Conservation (phyloP, 345 rosid species). For the Bretschneidera sinensis region DNA sequence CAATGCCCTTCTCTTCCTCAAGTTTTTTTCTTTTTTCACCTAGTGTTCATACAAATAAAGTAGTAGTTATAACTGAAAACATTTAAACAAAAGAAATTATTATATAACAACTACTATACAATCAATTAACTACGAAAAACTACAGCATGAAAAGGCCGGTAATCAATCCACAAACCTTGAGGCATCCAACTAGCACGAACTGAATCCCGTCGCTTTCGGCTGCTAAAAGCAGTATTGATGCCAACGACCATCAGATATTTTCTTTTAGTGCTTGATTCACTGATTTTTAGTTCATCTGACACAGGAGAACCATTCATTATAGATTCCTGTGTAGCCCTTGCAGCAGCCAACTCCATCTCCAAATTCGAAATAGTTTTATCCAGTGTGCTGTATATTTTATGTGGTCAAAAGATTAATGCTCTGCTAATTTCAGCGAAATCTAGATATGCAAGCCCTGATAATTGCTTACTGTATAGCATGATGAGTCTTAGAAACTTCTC, state of each 20-base stretch:
- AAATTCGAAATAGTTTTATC: slow-evolving; percentile 75
- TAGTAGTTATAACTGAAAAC: not conserved
- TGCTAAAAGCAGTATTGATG: slow-evolving; percentile 89
- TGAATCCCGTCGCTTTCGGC: slow-evolving; percentile 92
- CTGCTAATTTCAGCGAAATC: slow-evolving; percentile 11
- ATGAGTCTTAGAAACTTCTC: slow-evolving; percentile 73
- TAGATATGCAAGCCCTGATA: not conserved
- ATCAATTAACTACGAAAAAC: not conserved
- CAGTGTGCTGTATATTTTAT: slow-evolving; percentile 42
- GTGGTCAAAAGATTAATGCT: slow-evolving; percentile 11
- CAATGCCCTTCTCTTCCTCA: slow-evolving; percentile 95
- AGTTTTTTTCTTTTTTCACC: slow-evolving; percentile 84
- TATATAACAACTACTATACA: no score
- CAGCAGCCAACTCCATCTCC: slow-evolving; percentile 85
- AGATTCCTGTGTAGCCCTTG: slow-evolving; percentile 82
- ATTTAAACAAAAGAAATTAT: not conserved
- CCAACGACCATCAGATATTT: slow-evolving; percentile 90
- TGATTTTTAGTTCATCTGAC: slow-evolving; percentile 48
- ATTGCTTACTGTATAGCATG: slow-evolving; percentile 65
- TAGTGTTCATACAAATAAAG: slow-evolving; percentile 18
- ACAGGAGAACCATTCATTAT: slow-evolving; percentile 72
- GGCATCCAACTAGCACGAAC: slow-evolving; percentile 98
- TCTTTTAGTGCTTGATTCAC: slow-evolving; percentile 46
- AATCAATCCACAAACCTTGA: slow-evolving; percentile 52
- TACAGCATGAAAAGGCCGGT: not conserved